Evolutionary conservation across 2,329 filamentous ascomycete species (phyloP), one percentile per base, ranked within the genome.

Genomic region (Ustulina deusta): DNA sequence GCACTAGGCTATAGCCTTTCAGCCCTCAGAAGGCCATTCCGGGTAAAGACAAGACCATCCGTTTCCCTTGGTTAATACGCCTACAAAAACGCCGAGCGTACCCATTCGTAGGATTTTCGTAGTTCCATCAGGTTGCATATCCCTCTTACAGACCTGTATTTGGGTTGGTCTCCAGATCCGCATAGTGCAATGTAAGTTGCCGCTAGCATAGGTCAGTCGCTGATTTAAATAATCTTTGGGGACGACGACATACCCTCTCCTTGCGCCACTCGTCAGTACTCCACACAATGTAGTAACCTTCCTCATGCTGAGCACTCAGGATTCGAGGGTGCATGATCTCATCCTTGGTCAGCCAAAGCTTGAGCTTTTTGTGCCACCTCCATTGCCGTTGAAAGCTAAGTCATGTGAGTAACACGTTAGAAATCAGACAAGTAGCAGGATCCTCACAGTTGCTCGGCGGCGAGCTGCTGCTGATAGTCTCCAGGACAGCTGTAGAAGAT

Each of bases 401-500:
- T 29, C 25, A 22, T 55, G 63, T 74, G 55, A 75, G 72, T 40
- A 69, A 56, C 27, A 38, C 7, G 22, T 54, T 11, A 29, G 20
- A 25, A 60, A 20, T 55, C 55, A 44, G 36, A 61, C 29, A 25
- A 9, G 15, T 17, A 13, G 11, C 38, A 11, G 7, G 63, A 52
- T 38, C 72, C 87, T 79, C 79, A 90, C 88, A 91, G 81, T 76
- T 91, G 88, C 46, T 84, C 81, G 0, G 89, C 89, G 2, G 89
- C 89, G 79, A 89, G 80, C 55, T 89, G 85, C 75, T 91, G 89
- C 76, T 89, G 88, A 40, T 86, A 75, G 73, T 91, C 89, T 51
- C 85, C 82, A 7, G 89, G 87, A 67, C 87, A 89, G 78, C 86
- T 89, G 78, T 91, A 91, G 74, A 91, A 91, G 71, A 91, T 91